Evolutionary conservation across 805 yeast species (phyloP).

Genomic region (Wickerhamomyces mucosus): DNA sequence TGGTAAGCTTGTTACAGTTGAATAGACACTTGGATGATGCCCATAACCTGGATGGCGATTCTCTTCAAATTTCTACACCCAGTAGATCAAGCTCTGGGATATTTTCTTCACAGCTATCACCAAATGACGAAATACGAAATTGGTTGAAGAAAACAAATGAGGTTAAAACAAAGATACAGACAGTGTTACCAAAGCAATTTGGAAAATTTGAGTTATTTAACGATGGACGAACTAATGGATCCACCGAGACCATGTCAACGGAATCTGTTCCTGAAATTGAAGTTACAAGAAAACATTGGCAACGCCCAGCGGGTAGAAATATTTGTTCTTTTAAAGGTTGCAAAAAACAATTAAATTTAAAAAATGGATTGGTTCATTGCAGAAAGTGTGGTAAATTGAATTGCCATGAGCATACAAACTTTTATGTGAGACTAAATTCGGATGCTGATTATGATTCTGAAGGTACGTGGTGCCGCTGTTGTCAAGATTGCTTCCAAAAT

Average conservation of each 20-base stretch:
- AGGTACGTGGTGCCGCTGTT: slow-evolving; percentile 67
- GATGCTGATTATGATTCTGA: slow-evolving; percentile 36
- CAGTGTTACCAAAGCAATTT: slow-evolving; percentile 27
- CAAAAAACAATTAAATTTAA: slow-evolving; percentile 32
- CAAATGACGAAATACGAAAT: slow-evolving; percentile 28
- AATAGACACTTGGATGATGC: slow-evolving; percentile 66
- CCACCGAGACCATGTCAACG: slow-evolving; percentile 3
- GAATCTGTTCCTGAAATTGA: slow-evolving; percentile 18
- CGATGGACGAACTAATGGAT: slow-evolving; percentile 12
- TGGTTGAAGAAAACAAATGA: slow-evolving; percentile 35
- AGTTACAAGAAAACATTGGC: slow-evolving; percentile 50
- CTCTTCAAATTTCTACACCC: not conserved
- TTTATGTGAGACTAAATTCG: slow-evolving; percentile 39
- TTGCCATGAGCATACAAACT: slow-evolving; percentile 56
- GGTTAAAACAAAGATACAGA: slow-evolving; percentile 27
- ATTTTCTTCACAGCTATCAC: slow-evolving; percentile 5
- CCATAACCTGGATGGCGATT: slow-evolving; percentile 35
- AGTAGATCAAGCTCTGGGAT: slow-evolving; percentile 2
- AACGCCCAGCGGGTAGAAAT: slow-evolving; percentile 33
- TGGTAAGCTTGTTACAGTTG: slow-evolving; percentile 45
- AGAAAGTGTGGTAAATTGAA: slow-evolving; percentile 65
- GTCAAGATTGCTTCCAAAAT: slow-evolving; percentile 46
- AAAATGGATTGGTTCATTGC: slow-evolving; percentile 59
- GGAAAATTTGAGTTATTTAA: slow-evolving; percentile 44
- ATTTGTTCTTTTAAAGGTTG: slow-evolving; percentile 35